Evolutionary conservation across 2,329 filamentous ascomycete genomes (phyloP).

Genomic region (Pezicula radicicola): DNA sequence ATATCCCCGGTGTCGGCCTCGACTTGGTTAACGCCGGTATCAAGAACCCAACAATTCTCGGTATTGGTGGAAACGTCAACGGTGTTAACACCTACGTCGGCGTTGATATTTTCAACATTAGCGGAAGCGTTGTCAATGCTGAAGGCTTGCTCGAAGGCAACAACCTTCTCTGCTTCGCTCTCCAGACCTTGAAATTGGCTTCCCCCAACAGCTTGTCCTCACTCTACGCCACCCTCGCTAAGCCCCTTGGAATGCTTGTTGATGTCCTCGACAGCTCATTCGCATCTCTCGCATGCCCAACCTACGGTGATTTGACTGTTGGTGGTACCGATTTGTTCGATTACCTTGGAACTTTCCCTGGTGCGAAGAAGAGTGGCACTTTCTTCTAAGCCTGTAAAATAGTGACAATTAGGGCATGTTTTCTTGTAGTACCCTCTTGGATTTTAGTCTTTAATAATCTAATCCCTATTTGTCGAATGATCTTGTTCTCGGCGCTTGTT

Average conservation of each 20-base stretch:
- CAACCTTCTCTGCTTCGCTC: slow-evolving; percentile 42
- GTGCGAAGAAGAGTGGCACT: no score
- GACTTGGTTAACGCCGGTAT: not conserved
- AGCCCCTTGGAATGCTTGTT: slow-evolving; percentile 18
- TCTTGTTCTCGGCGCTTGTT: no score
- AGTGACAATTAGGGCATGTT: no score
- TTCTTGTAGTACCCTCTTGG: no score
- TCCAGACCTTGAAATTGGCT: slow-evolving; percentile 34
- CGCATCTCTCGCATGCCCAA: slow-evolving; percentile 25
- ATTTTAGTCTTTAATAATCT: no score
- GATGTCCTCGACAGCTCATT: slow-evolving; percentile 26
- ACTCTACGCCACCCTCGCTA: slow-evolving; percentile 25
- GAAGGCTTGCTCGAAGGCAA: slow-evolving; percentile 41
- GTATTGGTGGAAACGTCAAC: slow-evolving; percentile 48
- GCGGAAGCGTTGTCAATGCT: slow-evolving; percentile 41
- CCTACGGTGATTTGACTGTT: slow-evolving; percentile 19
- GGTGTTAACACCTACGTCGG: slow-evolving; percentile 47
- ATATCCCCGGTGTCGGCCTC: not conserved
- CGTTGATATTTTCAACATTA: slow-evolving; percentile 37
- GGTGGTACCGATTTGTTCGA: not conserved
- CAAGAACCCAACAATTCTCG: not conserved
- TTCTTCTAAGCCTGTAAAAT: no score
- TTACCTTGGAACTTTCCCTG: slow-evolving; percentile 1
- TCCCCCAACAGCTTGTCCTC: slow-evolving; percentile 38
- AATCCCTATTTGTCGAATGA: no score